Evolutionary conservation across 495 filamentous ascomycete species (phyloP), one percentile per base, ranked within the genome.

Genomic region (Parathielavia appendiculata): DNA sequence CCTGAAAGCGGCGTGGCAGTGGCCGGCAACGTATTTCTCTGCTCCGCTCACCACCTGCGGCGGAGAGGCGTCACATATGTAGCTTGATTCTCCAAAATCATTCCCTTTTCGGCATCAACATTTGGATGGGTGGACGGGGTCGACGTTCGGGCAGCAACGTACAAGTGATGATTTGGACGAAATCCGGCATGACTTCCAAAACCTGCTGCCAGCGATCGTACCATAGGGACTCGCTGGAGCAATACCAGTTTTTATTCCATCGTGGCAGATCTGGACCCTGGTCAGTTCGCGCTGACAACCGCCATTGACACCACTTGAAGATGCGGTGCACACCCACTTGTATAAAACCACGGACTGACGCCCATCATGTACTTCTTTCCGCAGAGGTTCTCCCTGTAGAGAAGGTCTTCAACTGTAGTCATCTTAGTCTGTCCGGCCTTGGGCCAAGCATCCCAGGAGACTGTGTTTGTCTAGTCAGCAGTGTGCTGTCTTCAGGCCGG

Each of bases 311-410:
- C 26, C 26, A 6, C 26, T 30, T 41, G 35, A 2, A 1, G 2
- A 7, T 36, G 39, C 30, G 23, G 23, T 11, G 35, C 14, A 43
- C 40, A 58, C 76, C 57, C 67, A 72, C 76, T 67, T 0, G 71
- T 75, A 61, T 87, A 92, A 69, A 91, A 90, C 82, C 85, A 90
- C 1, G 88, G 88, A 16, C 85, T 85, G 14, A 89, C 83, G 16
- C 82, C 81, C 87, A 90, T 90, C 87, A 91, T 90, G 71, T 84
- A 91, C 7, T 82, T 74, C 69, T 88, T 88, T 1, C 76, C 78
- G 5, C 59, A 52, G 9, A 80, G 68, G 17, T 69, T 71, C 11
- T 73, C 66, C 39, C 75, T 73, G 71, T 83, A 90, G 0, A 73
- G 69, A 19, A 68, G 58, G 60, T 91, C 88, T 26, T 76, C 75